These are phyloP conservation scores for Psilocybe subaeruginosa DNA, from an alignment of 768 basidiomycete species.

Conservation along the genomic window DNA sequence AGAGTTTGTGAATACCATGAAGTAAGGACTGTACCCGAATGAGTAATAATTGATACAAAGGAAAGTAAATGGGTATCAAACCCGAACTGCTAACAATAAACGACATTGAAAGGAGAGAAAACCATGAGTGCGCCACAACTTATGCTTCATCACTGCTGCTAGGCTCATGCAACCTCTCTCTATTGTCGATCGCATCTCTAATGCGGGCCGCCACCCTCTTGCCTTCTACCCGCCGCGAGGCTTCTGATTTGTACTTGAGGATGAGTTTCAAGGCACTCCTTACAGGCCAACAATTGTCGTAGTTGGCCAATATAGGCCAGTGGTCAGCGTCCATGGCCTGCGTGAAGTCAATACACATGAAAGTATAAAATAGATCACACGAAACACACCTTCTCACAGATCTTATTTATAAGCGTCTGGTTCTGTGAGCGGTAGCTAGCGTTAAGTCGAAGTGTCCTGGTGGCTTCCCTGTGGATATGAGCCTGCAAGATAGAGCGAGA, in stretches of 20 bases:
- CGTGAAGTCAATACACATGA: not conserved
- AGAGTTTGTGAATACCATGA: no score
- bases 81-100: no score
- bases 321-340: not conserved
- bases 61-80: no score
- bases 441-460: not conserved
- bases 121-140: no score
- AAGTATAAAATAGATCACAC: not conserved
- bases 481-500: no score
- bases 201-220: not conserved
- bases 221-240: not conserved
- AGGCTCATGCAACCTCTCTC: no score
- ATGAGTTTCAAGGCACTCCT: slow-evolving; percentile 4
- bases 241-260: slow-evolving; percentile 6
- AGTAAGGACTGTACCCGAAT: no score
- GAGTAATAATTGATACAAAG: no score
- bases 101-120: no score
- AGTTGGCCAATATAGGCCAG: not conserved
- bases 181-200: not conserved
- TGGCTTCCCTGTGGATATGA: not conserved
- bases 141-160: no score
- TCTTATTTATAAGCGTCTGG: not conserved
- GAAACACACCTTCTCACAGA: not conserved
- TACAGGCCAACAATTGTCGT: slow-evolving; percentile 11
- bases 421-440: not conserved